Percentiles rank a stretch among this genome's conserved stretches.
Conservation (phyloP, 352 stramenopile genomes). For the Globisporangium parvum region DNA sequence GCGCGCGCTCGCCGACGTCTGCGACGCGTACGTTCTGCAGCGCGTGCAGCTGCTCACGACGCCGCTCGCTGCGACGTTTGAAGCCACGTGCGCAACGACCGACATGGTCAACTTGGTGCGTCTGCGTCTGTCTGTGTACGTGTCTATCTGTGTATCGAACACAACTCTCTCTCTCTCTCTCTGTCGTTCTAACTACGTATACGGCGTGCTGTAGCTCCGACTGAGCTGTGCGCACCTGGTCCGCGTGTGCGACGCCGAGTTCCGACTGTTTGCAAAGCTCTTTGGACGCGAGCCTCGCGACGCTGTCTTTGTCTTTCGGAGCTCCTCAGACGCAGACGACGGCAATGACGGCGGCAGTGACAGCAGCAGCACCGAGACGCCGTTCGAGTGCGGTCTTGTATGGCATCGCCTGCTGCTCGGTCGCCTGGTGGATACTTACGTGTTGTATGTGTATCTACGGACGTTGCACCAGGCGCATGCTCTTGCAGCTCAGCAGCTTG, state of each 20-base stretch:
- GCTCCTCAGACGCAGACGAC: too few relatives aligned
- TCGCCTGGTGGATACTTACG: background rate
- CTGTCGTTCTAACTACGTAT: too few relatives aligned
- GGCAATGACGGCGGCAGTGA: slow-evolving; percentile 19
- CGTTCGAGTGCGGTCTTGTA: slow-evolving; percentile 64
- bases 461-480: slow-evolving; percentile 38
- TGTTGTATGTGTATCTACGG: background rate
- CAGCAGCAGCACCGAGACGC: slow-evolving; percentile 35
- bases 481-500: slow-evolving; percentile 68
- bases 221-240: slow-evolving; percentile 59
- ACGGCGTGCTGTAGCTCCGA: slow-evolving; percentile 32
- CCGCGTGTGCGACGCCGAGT: slow-evolving; percentile 69
- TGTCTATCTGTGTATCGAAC: background rate
- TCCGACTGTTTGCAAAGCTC: slow-evolving; percentile 60
- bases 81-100: slow-evolving; percentile 36
- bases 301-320: slow-evolving; percentile 40
- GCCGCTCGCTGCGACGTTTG: slow-evolving; percentile 42
- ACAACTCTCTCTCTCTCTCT: background rate
- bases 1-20: slow-evolving; percentile 43
- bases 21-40: slow-evolving; percentile 48
- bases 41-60: slow-evolving; percentile 53
- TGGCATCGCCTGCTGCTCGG: background rate
- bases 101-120: slow-evolving; percentile 72
- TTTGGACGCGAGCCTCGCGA: slow-evolving; percentile 60
- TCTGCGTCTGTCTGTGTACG: background rate